Base-by-base conservation (phyloP, 192 early-diverging fungal genomes). In the Piromyces finnis region DNA sequence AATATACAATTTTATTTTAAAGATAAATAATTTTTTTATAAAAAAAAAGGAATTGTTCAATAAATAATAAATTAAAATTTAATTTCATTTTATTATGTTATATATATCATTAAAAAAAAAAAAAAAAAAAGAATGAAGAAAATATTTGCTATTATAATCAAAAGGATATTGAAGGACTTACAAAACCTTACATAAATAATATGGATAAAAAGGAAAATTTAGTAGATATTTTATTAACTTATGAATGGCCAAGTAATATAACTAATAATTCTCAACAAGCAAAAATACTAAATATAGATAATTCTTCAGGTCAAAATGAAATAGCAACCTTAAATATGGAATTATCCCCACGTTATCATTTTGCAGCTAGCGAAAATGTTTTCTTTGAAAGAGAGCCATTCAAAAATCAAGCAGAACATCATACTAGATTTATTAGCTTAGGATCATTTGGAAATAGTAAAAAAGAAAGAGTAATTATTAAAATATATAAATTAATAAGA, bases 301-400 rank as follows among this genome's bases (percentile, higher is more conserved):
- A 79, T 77, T 30, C 80, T 51, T 29, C 84, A 80, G 15, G 85
- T 77, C 27, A 84, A 80, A 78, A 35, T 78, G 80, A 80, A 0
- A 84, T 94, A 22, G 85, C 92, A 15, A 81, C 81, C 12, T 77
- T 90, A 1, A 88, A 84, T 0, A 79, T 83, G 9, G 82, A 83
- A 3, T 83, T 92, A 30, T 90, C 92, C 84, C 96, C 96, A 9
- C 88, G 95, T 28, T 98, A 98, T 84, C 96, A 97, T 83, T 95
- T 98, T 88, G 91, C 93, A 29, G 82, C 89, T 1, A 86, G 87
- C 2, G 90, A 89, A 81, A 84, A 84, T 30, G 28, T 85, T 16
- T 98, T 97, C 82, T 94, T 89, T 81, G 94, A 98, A 87, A 88
- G 96, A 15, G 91, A 92, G 78, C 95, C 96, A 29, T 98, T 92